Base-by-base conservation (phyloP, 768 basidiomycete species). In the Pleurotus djamor region DNA sequence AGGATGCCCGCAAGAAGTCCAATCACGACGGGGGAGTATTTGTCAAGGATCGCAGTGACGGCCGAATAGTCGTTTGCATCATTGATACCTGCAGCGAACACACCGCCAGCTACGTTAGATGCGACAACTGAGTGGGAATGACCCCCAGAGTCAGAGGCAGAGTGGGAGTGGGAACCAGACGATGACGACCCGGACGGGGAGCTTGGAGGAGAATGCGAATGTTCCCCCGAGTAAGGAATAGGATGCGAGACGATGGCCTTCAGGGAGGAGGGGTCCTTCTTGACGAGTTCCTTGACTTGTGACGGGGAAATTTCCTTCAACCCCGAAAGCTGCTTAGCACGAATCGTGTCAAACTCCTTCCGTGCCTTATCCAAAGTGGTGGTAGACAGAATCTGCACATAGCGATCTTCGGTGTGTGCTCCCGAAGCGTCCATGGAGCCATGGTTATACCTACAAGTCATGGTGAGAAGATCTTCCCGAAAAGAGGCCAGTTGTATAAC, bases 1-100 rank as follows among this genome's bases (percentile, higher is more conserved):
- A 63, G 37, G 32, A 57, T 60, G 14, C 55, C 62, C 3, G 49
- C 36, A 5, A 63, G 56, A 2, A 63, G 48, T n/a, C 62, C 62
- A 21, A 63, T 58, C 17, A 60, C 14, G 28, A 60, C 49, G 14
- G 44, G 56, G 8, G 44, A 57, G 45, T 59, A 63, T 21, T 63
- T 58, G 47, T 36, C 32, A 62, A 13, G 12, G 28, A 50, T 9
- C 10, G 8, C 8, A 5, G 49, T 50, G 37, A 44, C 41, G 37
- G 17, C 36, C n/a, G 54, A 28, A 4, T 12, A 28, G 14, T 36
- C 21, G 35, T 21, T 9, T 8, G 10, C 41, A 44, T 9, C 37
- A 21, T 16, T 36, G 2, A 34, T 37, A 13, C 41, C 52, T 8
- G 54, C n/a, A 32, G 54, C 41, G 9, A 43, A 41, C 4, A 56